Percentiles rank a stretch among this genome's conserved stretches.
These are phyloP conservation scores for Cladorrhinum sp. DNA, from an alignment of 2,329 filamentous ascomycete genomes.

Conservation along the genomic window DNA sequence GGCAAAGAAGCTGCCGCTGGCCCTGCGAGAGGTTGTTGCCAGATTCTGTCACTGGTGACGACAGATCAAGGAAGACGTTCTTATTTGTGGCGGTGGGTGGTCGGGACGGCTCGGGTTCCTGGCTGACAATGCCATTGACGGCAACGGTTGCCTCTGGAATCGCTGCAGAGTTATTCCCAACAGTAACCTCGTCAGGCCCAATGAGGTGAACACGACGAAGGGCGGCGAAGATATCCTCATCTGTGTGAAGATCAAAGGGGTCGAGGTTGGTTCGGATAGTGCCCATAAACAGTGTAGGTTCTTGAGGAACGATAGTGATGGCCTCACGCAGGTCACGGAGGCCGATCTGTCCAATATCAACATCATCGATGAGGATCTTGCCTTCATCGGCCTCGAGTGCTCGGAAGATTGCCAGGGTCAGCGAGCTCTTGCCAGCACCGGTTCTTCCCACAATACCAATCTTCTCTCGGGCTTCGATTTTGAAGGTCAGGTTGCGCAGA, in stretches of 20 bases:
- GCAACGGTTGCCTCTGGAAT: constrained; percentile 19
- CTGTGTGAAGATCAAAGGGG: constrained; percentile 83
- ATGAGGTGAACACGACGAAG: constrained; percentile 88
- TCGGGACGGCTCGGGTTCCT: constrained; percentile 22
- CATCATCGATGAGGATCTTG: constrained; percentile 82
- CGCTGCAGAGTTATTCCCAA: constrained; percentile 27
- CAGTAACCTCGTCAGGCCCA: constrained; percentile 50
- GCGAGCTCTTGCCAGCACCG: constrained; percentile 92
- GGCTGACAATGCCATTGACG: constrained; percentile 13
- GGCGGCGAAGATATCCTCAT: constrained; percentile 85
- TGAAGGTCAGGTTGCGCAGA: constrained; percentile 78
- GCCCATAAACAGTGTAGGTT: constrained; percentile 89
- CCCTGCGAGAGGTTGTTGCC: constrained; percentile 94
- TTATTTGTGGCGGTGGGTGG: constrained; percentile 68
- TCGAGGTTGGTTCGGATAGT: constrained; percentile 91
- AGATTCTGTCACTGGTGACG: constrained; percentile 80
- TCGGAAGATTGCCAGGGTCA: constrained; percentile 89
- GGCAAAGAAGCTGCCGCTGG: constrained; percentile 88
- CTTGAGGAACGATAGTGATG: constrained; percentile 97
- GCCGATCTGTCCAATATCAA: constrained; percentile 88
- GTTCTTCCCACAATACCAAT: constrained; percentile 95
- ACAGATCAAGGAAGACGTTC: constrained; percentile 88
- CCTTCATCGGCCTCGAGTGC: constrained; percentile 88
- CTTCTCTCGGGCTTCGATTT: constrained; percentile 82
- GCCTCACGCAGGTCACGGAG: constrained; percentile 89